Evolutionary conservation across 495 filamentous ascomycete species (phyloP), one percentile per base, ranked within the genome.

Genomic region (Hypoxylon fuscum): DNA sequence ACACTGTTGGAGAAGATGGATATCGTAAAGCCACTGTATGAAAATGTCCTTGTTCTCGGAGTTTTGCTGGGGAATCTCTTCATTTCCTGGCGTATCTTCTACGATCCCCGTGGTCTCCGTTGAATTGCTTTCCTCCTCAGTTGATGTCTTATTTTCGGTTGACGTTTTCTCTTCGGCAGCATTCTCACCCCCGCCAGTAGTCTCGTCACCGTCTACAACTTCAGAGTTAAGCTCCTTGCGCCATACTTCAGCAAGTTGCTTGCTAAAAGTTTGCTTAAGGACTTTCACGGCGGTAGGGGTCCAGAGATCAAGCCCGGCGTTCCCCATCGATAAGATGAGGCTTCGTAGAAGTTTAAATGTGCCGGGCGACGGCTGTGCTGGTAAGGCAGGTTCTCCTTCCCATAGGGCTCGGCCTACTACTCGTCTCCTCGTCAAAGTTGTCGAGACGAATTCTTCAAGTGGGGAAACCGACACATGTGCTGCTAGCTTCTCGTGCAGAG

Each of bases 281-380:
- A 78, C 76, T 7, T 66, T 62, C 0, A 92, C 83, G 0, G 90
- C 90, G 2, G 80, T 82, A 2, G 86, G 83, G 53, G 87, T 93
- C 95, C 95, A 98, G 7, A 98, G 71, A 66, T 98, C 95, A 27
- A 77, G 75, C 0, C 95, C 95, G 8, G 78, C 77, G 10, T 78
- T 74, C 31, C 81, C 81, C 92, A 98, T 96, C 1, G 80, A 76
- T 32, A 74, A 72, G 7, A 83, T 77, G 20, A 97, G 66, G 27
- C 80, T 82, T 23, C 87, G 84, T 37, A 97, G 69, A 49, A 94
- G 89, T 58, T 83, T 83, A 72, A 97, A 96, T 2, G 87, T 83
- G 22, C 81, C 80, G 0, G 91, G 87, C 1, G 92, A 93, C 0
- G 93, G 93, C 60, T 92, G 91, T n/a, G 87, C 78, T 0, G 95